Evolutionary conservation across 2,329 filamentous ascomycete species (phyloP).

Genomic region (Truncatella angustata): DNA sequence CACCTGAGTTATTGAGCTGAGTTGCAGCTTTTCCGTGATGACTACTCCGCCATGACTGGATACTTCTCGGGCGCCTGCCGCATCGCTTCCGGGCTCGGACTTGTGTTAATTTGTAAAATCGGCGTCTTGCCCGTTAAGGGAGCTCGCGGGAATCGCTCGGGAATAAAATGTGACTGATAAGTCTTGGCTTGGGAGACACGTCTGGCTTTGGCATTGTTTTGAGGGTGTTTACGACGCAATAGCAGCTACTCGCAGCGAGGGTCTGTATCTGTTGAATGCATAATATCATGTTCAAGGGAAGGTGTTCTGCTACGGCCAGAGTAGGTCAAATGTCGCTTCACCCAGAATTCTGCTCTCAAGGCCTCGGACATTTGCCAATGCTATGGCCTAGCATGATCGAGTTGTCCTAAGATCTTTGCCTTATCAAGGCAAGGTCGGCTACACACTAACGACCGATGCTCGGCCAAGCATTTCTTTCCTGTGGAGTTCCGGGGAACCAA

Average conservation of each 20-base stretch:
- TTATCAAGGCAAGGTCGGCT: constrained; percentile 6
- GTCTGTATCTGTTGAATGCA: too few relatives aligned
- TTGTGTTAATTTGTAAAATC: background rate
- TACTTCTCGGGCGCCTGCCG: too few relatives aligned
- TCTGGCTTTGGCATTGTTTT: too few relatives aligned
- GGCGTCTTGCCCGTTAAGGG: background rate
- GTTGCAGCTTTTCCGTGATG: background rate
- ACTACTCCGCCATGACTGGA: too few relatives aligned
- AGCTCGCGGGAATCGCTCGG: background rate
- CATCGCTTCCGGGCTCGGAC: background rate
- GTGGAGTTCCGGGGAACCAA: constrained; percentile 3
- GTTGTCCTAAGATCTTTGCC: constrained; percentile 1
- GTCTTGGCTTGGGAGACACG: too few relatives aligned
- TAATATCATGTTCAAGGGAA: background rate
- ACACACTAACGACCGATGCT: constrained; percentile 4
- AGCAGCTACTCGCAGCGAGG: too few relatives aligned
- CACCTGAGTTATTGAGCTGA: too few relatives aligned
- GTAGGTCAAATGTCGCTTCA: background rate
- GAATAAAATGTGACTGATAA: background rate
- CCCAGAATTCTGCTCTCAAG: background rate
- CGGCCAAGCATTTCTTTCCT: constrained; percentile 5
- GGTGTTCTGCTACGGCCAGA: too few relatives aligned
- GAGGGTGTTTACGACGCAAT: too few relatives aligned
- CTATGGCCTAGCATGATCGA: too few relatives aligned
- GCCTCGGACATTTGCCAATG: too few relatives aligned